Evolutionary conservation across 371 early-diverging fungal genomes (phyloP), one percentile per base, ranked within the genome.

Genomic region (Actinomortierella ambigua): DNA sequence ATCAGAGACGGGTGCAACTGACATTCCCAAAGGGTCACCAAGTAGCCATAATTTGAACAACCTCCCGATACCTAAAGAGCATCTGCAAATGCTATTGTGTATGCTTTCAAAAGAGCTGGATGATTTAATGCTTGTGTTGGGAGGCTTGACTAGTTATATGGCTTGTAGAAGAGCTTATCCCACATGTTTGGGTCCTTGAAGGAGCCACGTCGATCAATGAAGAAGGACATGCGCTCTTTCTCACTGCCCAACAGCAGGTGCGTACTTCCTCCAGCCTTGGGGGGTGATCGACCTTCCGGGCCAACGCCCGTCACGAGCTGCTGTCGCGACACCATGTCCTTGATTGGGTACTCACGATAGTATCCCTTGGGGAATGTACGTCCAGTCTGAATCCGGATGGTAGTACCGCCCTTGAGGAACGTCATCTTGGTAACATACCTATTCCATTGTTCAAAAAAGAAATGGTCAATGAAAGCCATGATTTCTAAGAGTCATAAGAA

Each of bases 141-240:
- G n/a, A n/a, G n/a, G n/a, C n/a, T n/a, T 11, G 11, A 34, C 22
- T 48, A 48, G 22, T 22, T 24, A 8, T 48, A 48, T 18, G 48
- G 55, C 17, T 17, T 23, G 7, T 29, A 27, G n/a, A 73, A 73
- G 14, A 73, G 51, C 50, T 54, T 63, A 29, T 73, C 75, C 75
- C 75, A 73, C 1, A 73, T 44, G 8, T 50, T 26, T 9, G 75
- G 47, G 43, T 73, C 67, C 42, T 55, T 63, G 43, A 73, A 73
- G 5, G 24, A 50, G n/a, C 75, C 75, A 5, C 75, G 60, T 23
- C 75, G 60, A 26, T 73, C 75, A 3, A 73, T 54, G 51, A 73
- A 73, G 51, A 73, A 73, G 1, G 75, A 43, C 75, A 73, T 73
- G 39, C 75, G 60, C 52, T 73, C 75, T 34, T 67, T 73, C 53